Base-by-base conservation (phyloP, 257 asterid species). In the Solanum pinnatisectum region DNA sequence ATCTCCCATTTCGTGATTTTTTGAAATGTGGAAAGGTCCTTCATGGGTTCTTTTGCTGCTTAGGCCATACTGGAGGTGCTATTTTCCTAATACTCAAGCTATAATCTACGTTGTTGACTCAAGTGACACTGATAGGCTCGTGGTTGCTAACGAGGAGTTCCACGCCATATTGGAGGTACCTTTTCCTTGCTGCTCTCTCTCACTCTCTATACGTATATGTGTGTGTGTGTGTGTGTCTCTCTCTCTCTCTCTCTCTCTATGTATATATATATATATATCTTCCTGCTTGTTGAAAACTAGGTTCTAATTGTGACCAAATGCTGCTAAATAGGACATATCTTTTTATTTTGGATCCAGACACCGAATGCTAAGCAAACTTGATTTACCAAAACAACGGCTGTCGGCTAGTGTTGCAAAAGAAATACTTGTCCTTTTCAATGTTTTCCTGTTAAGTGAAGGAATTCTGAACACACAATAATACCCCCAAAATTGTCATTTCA, bases 11-110 rank as follows among this genome's bases (percentile, higher is more conserved):
- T 82, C 11, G 2, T 82, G 30, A 30, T 82, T 49, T 79, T 82
- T 20, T 30, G 27, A 49, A 49, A 82, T 49, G 10, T 49, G 67
- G 70, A 32, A 82, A 82, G 86, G 71, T 82, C 86, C 68, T 82
- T 82, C 44, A 82, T 82, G 71, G 86, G 44, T 49, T 82, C 70
- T 82, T 82, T 82, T 82, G 86, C 44, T 82, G 44, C 44, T 82
- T 82, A 82, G 99, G 94, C 99, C 99, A 46, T 96, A 97, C 89
- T 97, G 99, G 98, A 95, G 99, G 87, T 95, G 98, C 93, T 97
- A 97, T 92, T 97, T 95, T 84, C 98, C 99, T 63, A 97, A 97
- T 90, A 97, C 98, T 87, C 99, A 96, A 92, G 99, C 98, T 91
- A 95, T 97, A 78, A 95, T 97, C 87, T 97, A 96, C 90, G 99